A percentile compares a stretch with the other conserved stretches of the same genome.
Evolutionary conservation across 257 asterid species (phyloP).

Genomic region (Solanum arcanum): DNA sequence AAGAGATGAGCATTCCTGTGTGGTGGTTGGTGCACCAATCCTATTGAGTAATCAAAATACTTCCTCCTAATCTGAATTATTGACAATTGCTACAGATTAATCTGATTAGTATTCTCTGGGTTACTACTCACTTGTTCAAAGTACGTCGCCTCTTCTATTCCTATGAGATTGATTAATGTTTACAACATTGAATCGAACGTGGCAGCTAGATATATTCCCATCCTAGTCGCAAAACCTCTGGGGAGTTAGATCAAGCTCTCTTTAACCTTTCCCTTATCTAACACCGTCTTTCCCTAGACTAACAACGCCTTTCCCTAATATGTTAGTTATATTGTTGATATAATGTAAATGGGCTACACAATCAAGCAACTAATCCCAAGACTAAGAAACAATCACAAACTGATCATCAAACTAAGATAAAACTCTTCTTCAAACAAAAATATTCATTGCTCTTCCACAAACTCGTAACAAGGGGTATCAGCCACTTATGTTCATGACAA

Average conservation of each 20-base stretch:
- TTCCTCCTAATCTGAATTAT: background rate
- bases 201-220: background rate
- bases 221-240: background rate
- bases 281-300: background rate
- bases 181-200: background rate
- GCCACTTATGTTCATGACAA: background rate
- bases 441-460: background rate
- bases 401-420: background rate
- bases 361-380: background rate
- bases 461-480: background rate
- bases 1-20: background rate
- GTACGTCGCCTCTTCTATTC: background rate
- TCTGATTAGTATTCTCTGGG: background rate
- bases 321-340: background rate
- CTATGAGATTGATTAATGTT: background rate
- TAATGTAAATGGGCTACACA: background rate
- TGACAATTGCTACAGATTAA: background rate
- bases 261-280: background rate
- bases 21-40: background rate
- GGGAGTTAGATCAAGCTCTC: background rate
- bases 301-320: background rate
- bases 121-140: background rate
- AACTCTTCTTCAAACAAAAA: background rate
- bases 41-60: background rate
- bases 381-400: background rate